Conservation (phyloP, 2,329 filamentous ascomycete genomes). For the Ascochyta koolunga region DNA sequence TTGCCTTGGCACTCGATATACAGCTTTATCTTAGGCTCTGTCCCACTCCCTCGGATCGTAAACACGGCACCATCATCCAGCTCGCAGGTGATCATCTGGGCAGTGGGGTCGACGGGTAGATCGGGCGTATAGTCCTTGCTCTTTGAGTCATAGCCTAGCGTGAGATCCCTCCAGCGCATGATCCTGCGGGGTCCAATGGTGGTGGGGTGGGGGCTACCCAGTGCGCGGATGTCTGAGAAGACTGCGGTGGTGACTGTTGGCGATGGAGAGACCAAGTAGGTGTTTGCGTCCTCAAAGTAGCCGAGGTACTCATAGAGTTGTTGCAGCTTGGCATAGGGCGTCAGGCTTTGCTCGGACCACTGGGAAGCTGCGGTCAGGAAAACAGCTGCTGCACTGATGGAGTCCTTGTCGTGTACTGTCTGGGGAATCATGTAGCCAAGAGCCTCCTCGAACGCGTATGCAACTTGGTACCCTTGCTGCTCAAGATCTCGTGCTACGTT, state of each 20-base stretch:
- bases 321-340: slow-evolving; percentile 63
- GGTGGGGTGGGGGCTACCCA: slow-evolving; percentile 51
- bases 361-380: slow-evolving; percentile 62
- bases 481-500: slow-evolving; percentile 62
- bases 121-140: slow-evolving; percentile 58
- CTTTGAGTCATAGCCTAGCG: slow-evolving; percentile 64
- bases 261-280: slow-evolving; percentile 66
- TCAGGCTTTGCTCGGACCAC: slow-evolving; percentile 61
- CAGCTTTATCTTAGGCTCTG: slow-evolving; percentile 70
- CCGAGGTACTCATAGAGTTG: slow-evolving; percentile 63
- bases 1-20: slow-evolving; percentile 58
- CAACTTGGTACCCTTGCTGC: slow-evolving; percentile 55
- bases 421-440: slow-evolving; percentile 70
- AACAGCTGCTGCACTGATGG: slow-evolving; percentile 64
- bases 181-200: slow-evolving; percentile 60
- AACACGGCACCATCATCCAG: slow-evolving; percentile 62
- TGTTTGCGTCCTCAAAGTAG: slow-evolving; percentile 68
- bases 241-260: slow-evolving; percentile 59
- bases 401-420: slow-evolving; percentile 69
- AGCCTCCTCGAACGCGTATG: slow-evolving; percentile 69
- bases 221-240: slow-evolving; percentile 60
- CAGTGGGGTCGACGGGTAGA: slow-evolving; percentile 62
- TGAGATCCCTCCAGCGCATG: slow-evolving; percentile 66
- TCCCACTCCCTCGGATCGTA: slow-evolving; percentile 66
- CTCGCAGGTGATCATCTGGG: slow-evolving; percentile 70